Conservation (phyloP, 345 rosid genomes). For the Brassica incana region DNA sequence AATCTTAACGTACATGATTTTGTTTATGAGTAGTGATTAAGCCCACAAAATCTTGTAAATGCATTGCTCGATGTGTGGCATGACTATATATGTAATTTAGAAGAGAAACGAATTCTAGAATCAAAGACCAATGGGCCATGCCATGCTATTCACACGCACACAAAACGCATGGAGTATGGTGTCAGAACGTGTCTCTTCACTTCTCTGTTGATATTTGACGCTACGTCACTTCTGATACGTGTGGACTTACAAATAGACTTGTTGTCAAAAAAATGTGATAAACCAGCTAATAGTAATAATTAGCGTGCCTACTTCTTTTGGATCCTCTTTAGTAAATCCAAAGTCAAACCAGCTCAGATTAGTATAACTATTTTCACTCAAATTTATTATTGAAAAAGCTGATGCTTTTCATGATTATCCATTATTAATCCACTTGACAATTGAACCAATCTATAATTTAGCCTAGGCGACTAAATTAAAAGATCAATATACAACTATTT, state of each 20-base stretch:
- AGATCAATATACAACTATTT: not conserved
- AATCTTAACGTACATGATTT: not conserved
- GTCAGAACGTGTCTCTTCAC: not conserved
- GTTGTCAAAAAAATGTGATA: not conserved
- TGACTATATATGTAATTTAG: not conserved
- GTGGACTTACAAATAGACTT: not conserved
- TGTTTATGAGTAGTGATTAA: not conserved
- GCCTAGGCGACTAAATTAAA: not conserved
- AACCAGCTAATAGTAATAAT: not conserved
- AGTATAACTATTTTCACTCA: not conserved
- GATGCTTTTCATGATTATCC: not conserved
- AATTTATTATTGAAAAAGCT: not conserved
- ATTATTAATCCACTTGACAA: not conserved
- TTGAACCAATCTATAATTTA: not conserved
- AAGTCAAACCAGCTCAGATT: conserved; percentile 3
- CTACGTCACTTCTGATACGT: conserved; percentile 6
- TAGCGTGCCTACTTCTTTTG: not conserved
- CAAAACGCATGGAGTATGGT: not conserved
- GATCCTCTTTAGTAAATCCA: not conserved
- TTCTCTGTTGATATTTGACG: not conserved
- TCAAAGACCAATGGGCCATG: not conserved
- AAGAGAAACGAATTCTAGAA: not conserved
- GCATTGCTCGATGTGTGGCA: not conserved
- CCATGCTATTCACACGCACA: not conserved
- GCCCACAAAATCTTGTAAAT: not conserved